Evolutionary conservation across 163 green algal genomes (phyloP), one percentile per base, ranked within the genome.

Genomic region (Chlorella variabilis): DNA sequence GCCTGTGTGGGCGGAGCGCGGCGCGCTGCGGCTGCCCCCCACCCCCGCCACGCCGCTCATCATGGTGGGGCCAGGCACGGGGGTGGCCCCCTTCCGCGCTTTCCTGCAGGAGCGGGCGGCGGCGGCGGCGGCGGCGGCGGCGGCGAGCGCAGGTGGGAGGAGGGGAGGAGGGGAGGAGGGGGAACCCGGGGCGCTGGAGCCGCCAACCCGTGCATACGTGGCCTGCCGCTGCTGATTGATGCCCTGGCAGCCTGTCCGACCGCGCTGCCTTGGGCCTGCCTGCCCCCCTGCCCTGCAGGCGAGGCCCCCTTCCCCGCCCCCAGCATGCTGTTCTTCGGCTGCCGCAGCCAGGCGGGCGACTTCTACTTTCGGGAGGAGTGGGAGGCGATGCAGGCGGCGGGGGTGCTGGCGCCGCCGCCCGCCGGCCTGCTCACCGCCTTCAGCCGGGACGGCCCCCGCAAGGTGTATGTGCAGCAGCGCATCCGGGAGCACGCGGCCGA

Each of bases 1-100:
- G 48, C 88, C 93, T 0, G 83, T 97, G 36, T 97, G 94, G 94
- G 58, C 91, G 18, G 88, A 97, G 83, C 76, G 42, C 0, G 95
- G 94, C 3, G 79, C 88, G 0, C 41, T 98, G 77, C 75, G 83
- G 13, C 81, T 94, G 79, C 94, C 93, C 31, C 56, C 86, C 18
- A 76, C 80, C 2, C 79, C 61, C 1, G 62, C 41, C 2, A 58
- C 78, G 13, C 93, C 93, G 2, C 81, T 98, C 41, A 82, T 98
- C 23, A 75, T 98, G 71, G 84, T 98, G 0, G 95, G 95, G 1
- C 94, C 96, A 1, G 96, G 96, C 61, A 98, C 96, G 21, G 96
- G 96, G 4, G 93, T 98, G 18, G 96, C 96, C 7, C 96, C 96
- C 29, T 98, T 98, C 81, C 89, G 94, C 15, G 86, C 94, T 4